These are phyloP conservation scores for Gloeopeniophorella convolvens DNA, from an alignment of 768 basidiomycete species.

Conservation along the genomic window DNA sequence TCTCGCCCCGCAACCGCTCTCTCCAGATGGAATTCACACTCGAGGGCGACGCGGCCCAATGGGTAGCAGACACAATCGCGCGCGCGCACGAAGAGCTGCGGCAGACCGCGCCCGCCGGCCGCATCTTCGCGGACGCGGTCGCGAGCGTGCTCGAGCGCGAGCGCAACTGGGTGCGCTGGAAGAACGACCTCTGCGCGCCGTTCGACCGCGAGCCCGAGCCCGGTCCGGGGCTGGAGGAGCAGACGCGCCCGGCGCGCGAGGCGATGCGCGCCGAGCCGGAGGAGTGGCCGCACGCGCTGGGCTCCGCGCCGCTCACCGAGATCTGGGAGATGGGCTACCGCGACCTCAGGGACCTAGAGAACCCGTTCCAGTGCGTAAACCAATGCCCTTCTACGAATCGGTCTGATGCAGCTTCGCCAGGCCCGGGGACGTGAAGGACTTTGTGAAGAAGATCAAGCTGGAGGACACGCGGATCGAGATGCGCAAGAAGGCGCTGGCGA, in stretches of 20 bases:
- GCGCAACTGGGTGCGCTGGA: conserved; percentile 89
- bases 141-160: conserved; percentile 69
- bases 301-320: conserved; percentile 66
- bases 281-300: conserved; percentile 60
- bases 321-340: conserved; percentile 82
- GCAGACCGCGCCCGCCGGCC: conserved; percentile 73
- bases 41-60: conserved; percentile 57
- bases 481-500: conserved; percentile 37
- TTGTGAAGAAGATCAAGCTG: conserved; percentile 61
- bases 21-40: conserved; percentile 81
- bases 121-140: conserved; percentile 70
- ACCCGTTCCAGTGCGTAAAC: conserved; percentile 53
- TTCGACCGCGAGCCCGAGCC: conserved; percentile 67
- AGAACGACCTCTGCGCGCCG: conserved; percentile 71
- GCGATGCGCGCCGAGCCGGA: conserved; percentile 52
- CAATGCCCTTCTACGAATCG: not conserved
- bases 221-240: conserved; percentile 54
- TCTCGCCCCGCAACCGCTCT: conserved; percentile 62
- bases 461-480: conserved; percentile 58
- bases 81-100: conserved; percentile 52
- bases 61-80: conserved; percentile 65
- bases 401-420: conserved; percentile 31
- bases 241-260: conserved; percentile 44
- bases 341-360: conserved; percentile 54
- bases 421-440: conserved; percentile 68